Conservation (phyloP, 208 protist species). For the Crithidia sp. region DNA sequence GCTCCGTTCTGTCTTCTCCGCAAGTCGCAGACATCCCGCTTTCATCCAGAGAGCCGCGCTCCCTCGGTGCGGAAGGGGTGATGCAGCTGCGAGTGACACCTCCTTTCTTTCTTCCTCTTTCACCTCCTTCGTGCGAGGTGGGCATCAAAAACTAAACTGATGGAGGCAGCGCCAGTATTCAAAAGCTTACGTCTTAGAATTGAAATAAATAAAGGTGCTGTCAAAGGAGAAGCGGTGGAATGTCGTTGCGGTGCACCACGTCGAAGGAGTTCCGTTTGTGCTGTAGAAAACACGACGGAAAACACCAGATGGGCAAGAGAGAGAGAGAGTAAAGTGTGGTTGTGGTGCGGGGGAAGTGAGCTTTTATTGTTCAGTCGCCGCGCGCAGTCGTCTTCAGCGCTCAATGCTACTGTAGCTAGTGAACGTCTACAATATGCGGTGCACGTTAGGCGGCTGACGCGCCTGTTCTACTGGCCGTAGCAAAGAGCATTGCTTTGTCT, state of each 20-base stretch:
- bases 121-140: slow-evolving; percentile 12
- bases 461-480: too few relatives aligned
- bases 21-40: too few relatives aligned
- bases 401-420: too few relatives aligned
- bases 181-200: slow-evolving; percentile 2
- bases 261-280: neutral
- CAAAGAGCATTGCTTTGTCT: too few relatives aligned
- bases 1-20: neutral
- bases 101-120: slow-evolving; percentile 19
- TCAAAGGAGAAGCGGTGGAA: slow-evolving; percentile 3
- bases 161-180: neutral
- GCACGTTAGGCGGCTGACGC: too few relatives aligned
- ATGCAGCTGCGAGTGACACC: neutral
- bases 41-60: neutral
- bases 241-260: neutral
- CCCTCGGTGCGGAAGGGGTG: too few relatives aligned
- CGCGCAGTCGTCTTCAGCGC: too few relatives aligned
- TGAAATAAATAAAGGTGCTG: neutral
- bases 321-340: too few relatives aligned
- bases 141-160: slow-evolving; percentile 12
- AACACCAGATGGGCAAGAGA: too few relatives aligned
- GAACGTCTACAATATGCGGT: too few relatives aligned
- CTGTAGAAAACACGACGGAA: neutral
- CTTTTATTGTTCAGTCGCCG: too few relatives aligned
- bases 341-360: too few relatives aligned